Evolutionary conservation across 2,329 filamentous ascomycete species (phyloP).

Genomic region (Myrmaecium sp.): DNA sequence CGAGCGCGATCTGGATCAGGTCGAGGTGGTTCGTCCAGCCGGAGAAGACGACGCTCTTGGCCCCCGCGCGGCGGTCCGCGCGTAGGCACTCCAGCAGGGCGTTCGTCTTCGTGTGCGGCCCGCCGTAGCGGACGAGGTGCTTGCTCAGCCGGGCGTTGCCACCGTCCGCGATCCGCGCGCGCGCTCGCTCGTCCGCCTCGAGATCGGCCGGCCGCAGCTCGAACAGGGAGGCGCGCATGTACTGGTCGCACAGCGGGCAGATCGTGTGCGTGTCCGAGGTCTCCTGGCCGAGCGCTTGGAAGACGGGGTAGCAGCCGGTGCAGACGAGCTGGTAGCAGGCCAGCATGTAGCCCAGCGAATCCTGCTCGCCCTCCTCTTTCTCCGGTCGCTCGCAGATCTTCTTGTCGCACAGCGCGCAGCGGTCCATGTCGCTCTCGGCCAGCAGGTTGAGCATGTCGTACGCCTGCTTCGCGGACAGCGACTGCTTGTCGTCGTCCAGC

Average conservation of each 20-base stretch:
- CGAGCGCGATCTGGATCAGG: conserved; percentile 70
- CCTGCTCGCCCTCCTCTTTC: conserved; percentile 31
- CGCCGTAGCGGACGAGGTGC: conserved; percentile 51
- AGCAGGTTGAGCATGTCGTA: conserved; percentile 77
- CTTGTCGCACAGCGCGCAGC: conserved; percentile 52
- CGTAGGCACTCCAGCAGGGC: conserved; percentile 63
- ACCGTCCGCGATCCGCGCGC: conserved; percentile 38
- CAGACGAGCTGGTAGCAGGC: conserved; percentile 81
- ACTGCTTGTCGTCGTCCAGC: conserved; percentile 56
- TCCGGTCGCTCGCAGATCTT: conserved; percentile 42
- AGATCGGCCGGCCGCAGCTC: conserved; percentile 46
- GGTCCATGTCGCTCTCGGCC: conserved; percentile 61
- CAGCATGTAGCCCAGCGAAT: conserved; percentile 62
- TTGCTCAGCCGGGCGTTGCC: conserved; percentile 41
- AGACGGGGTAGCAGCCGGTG: conserved; percentile 47
- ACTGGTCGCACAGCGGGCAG: conserved; percentile 53
- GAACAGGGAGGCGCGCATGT: conserved; percentile 48
- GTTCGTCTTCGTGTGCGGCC: conserved; percentile 82
- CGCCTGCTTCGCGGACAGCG: conserved; percentile 51
- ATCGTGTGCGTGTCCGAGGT: conserved; percentile 30
- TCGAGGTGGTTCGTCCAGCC: conserved; percentile 94
- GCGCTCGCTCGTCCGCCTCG: conserved; percentile 32
- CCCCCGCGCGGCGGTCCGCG: conserved; percentile 47
- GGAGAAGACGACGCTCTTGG: conserved; percentile 89
- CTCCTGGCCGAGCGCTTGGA: conserved; percentile 32